Evolutionary conservation across 2,329 filamentous ascomycete genomes (phyloP), one percentile per base, ranked within the genome.

Genomic region (Penicillium nordicum): DNA sequence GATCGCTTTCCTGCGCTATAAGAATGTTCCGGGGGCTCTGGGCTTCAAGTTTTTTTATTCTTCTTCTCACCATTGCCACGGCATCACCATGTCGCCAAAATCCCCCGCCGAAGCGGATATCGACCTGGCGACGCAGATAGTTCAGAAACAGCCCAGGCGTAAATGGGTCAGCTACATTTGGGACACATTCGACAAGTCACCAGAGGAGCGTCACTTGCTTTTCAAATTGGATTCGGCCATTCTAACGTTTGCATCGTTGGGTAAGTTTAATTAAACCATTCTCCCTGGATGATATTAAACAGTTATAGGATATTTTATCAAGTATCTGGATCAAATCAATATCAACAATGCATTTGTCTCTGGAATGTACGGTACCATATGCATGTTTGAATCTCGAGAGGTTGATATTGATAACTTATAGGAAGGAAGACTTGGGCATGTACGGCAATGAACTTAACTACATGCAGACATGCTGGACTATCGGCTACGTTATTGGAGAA

Each of bases 401-500:
- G n/a, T 50, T 37, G 8, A 37, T 59, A 36, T 21, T 48, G n/a
- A 57, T 41, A 11, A 38, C 36, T 27, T 4, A 12, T 18, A 78
- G 75, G 80, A 78, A 83, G 64, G 79, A 83, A 61, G 82, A 84
- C 51, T 69, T 84, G 0, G 65, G 72, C 2, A 68, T 85, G 21
- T 78, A 80, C 44, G 76, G 77, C 1, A 84, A 85, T 59, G 72
- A 86, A 53, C 72, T 84, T 32, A 84, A 84, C 50, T 80, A 79
- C 51, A 79, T 81, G 71, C 75, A 83, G 49, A 79, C 82, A 0
- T 79, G 77, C 29, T 87, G 84, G 76, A 85, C 82, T 0, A 77
- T 83, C 0, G 84, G 84, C 9, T 87, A 87, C 60, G 80, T 84
- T 0, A 74, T 87, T 47, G 79, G 78, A 3, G 72, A 81, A 53